Evolutionary conservation across 2,329 filamentous ascomycete genomes (phyloP).

Genomic region (Fusarium sp.): DNA sequence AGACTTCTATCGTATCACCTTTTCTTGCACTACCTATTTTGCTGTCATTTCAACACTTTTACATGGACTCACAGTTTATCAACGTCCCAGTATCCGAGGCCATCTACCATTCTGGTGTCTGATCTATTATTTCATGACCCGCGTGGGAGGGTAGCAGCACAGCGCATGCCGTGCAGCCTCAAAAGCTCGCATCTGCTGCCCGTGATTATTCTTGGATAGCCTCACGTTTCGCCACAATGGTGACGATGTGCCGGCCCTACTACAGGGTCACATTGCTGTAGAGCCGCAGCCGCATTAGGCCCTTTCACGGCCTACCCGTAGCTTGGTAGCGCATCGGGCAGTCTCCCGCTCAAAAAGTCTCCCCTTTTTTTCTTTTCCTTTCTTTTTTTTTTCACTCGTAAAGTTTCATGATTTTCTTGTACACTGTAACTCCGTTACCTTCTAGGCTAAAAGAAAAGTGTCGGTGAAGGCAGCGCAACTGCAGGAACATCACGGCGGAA

Average conservation of each 20-base stretch:
- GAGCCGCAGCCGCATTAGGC: constrained; percentile 9
- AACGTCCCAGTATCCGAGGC: neutral
- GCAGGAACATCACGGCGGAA: constrained; percentile 43
- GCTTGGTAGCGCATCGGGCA: neutral
- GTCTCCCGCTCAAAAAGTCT: constrained; percentile 13
- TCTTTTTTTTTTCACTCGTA: neutral
- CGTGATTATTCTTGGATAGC: constrained; percentile 10
- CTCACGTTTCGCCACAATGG: constrained; percentile 17
- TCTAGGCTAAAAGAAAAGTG: constrained; percentile 13
- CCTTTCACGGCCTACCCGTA: neutral
- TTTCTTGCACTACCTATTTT: neutral
- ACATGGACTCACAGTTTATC: neutral
- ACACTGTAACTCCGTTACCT: no score
- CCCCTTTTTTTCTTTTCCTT: constrained; percentile 1
- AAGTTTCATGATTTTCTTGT: constrained; percentile 18
- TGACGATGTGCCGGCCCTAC: constrained; percentile 18
- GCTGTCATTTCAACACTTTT: no score
- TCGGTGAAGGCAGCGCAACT: constrained; percentile 43
- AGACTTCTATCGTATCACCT: neutral
- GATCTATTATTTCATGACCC: neutral
- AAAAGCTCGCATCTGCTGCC: neutral
- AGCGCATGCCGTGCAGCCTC: neutral
- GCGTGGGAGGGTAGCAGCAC: constrained; percentile 26
- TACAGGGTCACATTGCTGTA: constrained; percentile 4
- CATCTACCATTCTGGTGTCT: neutral